Conservation (phyloP, 106 monocot species). For the Acanthochlamys bracteata region DNA sequence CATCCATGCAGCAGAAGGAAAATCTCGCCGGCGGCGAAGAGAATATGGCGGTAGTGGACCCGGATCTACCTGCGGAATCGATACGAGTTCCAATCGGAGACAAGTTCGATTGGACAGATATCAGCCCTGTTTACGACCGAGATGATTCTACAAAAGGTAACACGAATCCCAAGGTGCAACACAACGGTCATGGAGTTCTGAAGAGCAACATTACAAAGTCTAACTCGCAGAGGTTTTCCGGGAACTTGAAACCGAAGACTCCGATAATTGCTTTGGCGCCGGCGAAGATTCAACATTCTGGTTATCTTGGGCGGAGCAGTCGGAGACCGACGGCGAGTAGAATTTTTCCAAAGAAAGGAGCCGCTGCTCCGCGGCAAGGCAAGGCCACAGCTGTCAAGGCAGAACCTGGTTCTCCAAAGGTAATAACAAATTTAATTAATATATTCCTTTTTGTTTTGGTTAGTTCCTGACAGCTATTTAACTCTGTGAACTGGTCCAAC, state of each 20-base stretch:
- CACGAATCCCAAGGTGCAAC: slow-evolving; percentile 24
- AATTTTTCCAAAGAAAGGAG: slow-evolving; percentile 38
- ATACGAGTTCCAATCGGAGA: slow-evolving; percentile 17
- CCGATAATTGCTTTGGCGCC: slow-evolving; percentile 56
- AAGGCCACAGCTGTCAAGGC: slow-evolving; percentile 9
- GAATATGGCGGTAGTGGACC: not conserved
- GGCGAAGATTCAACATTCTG: slow-evolving; percentile 42
- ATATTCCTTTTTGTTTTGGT: not conserved
- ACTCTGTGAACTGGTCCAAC: no score
- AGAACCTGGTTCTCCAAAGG: slow-evolving; percentile 60
- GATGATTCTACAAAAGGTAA: slow-evolving; percentile 29
- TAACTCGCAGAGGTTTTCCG: slow-evolving; percentile 58
- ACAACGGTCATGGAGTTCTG: not conserved
- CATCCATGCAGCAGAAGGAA: no score
- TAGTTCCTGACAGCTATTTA: no score
- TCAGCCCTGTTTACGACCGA: slow-evolving; percentile 28
- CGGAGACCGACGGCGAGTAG: slow-evolving; percentile 15
- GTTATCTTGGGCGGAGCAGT: slow-evolving; percentile 24
- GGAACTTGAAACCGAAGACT: slow-evolving; percentile 46
- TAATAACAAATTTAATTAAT: not conserved
- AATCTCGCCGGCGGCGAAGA: no score
- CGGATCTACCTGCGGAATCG: slow-evolving; percentile 30
- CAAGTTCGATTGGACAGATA: slow-evolving; percentile 28
- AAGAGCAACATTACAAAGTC: not conserved
- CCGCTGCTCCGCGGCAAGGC: not conserved